A percentile compares a stretch with the other conserved stretches of the same genome.
These are phyloP conservation scores for Podila minutissima DNA, from an alignment of 192 early-diverging fungal genomes.

Conservation along the genomic window DNA sequence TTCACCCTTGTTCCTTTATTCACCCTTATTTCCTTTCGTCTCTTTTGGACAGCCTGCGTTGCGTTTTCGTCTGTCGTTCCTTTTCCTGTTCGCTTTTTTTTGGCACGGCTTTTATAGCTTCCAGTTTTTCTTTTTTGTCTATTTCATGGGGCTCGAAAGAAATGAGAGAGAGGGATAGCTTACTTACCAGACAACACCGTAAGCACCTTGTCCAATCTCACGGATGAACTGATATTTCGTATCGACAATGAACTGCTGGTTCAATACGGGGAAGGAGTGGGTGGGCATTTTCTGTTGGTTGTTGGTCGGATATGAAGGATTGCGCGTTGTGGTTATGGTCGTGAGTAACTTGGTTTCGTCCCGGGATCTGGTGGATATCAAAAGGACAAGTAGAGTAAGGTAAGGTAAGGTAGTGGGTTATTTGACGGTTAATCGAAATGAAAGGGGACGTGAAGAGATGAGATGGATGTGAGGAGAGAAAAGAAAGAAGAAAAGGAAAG, in stretches of 20 bases:
- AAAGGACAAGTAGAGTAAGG: neutral
- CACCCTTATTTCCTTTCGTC: no score
- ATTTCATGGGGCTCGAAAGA: neutral
- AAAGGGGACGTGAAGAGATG: neutral
- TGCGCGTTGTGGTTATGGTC: neutral
- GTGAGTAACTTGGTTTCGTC: neutral
- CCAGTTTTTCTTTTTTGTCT: neutral
- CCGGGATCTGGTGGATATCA: neutral
- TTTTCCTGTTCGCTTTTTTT: neutral
- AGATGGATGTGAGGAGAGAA: conserved; percentile 1
- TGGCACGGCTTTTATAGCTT: no score
- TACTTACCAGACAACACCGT: conserved; percentile 89
- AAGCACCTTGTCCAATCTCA: conserved; percentile 92
- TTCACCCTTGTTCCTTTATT: no score
- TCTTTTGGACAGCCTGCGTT: no score
- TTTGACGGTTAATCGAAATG: neutral
- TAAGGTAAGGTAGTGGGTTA: neutral
- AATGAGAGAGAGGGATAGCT: neutral
- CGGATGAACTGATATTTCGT: conserved; percentile 76
- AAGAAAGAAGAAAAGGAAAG: neutral
- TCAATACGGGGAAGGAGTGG: conserved; percentile 56
- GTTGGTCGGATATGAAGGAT: conserved; percentile 1
- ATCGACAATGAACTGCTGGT: conserved; percentile 60
- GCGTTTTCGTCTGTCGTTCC: neutral
- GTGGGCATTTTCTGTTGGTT: conserved; percentile 43